Percentiles rank a stretch among this genome's conserved stretches.
Conservation (phyloP, 108 stramenopile genomes). For the Conticribra weissflogii region DNA sequence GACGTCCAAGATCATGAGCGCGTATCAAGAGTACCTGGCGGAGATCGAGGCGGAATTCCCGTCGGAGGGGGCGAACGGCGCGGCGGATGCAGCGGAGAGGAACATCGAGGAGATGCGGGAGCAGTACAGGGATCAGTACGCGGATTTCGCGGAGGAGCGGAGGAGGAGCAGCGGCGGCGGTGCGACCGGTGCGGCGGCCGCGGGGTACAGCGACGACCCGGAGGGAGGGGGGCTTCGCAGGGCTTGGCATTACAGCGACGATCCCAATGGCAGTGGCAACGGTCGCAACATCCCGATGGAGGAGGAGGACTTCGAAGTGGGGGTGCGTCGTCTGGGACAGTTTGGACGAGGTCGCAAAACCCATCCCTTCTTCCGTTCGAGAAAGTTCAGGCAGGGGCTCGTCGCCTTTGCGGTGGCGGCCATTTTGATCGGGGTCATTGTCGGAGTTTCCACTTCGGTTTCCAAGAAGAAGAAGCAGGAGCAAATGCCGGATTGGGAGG, state of each 20-base stretch:
- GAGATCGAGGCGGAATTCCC: not conserved
- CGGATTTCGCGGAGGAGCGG: too few species aligned
- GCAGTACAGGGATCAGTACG: not conserved
- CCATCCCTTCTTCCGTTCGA: not conserved
- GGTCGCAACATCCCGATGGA: not conserved
- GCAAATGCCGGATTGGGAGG: conserved; percentile 33
- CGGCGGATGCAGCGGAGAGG: not conserved
- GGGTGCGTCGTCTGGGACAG: not conserved
- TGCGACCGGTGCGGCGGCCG: not conserved
- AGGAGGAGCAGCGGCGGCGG: not conserved
- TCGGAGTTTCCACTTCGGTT: not conserved
- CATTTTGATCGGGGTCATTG: not conserved
- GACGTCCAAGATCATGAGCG: not conserved
- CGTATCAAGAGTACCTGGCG: not conserved
- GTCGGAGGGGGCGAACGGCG: not conserved
- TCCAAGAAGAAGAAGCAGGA: not conserved
- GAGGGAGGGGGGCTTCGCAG: not conserved
- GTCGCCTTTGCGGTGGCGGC: not conserved
- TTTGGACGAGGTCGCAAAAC: too few species aligned
- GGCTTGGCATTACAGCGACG: not conserved
- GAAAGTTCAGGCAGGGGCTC: conserved; percentile 4
- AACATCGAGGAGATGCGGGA: not conserved
- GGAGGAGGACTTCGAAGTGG: not conserved
- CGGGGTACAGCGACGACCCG: too few species aligned
- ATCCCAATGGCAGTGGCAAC: not conserved